Base-by-base conservation (phyloP, 495 filamentous ascomycete genomes). In the Tuber magnatum region DNA sequence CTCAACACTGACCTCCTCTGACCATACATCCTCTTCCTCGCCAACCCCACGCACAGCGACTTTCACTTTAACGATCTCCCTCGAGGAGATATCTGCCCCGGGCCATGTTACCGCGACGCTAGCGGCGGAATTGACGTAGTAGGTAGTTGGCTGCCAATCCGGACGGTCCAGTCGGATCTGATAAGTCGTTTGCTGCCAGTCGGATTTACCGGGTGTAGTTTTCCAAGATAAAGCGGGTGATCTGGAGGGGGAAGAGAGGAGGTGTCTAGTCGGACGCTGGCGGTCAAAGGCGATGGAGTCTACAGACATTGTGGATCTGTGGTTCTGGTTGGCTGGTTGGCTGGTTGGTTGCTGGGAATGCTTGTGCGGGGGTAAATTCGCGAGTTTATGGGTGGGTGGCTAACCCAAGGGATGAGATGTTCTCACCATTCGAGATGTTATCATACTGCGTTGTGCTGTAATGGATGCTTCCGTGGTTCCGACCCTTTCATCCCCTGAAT, bases 351-450 rank as follows among this genome's bases (percentile, higher is more conserved):
- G 28, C 14, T 16, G 28, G 28, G 56, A 61, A 61, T 4, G 3
- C n/a, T 8, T 1, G 56, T 65, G 56, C 56, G 56, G 56, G 56
- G 56, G 56, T 65, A 28, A 35, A 65, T 18, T 16, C 28, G 32
- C 3, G n/a, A 28, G 56, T 65, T 28, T 28, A 61, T 12, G n/a
- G 14, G 32, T 18, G 12, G 32, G 18, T 20, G 56, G 56, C 4
- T 28, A 65, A 32, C n/a, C 32, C n/a, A 28, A 65, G 56, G 56
- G 56, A 65, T 65, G 56, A 65, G 56, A 65, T 65, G 56, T 65
- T 65, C 56, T 35, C 14, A 65, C 56, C 16, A 65, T 35, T 65
- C 56, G 56, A 65, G 56, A 65, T 28, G 14, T 65, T 65, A 35
- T 35, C 56, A 65, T 65, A 65, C 51, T 61, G 51, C n/a, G n/a